Conservation (phyloP, 177 flowering plant genomes). For the Telopea speciosissima region DNA sequence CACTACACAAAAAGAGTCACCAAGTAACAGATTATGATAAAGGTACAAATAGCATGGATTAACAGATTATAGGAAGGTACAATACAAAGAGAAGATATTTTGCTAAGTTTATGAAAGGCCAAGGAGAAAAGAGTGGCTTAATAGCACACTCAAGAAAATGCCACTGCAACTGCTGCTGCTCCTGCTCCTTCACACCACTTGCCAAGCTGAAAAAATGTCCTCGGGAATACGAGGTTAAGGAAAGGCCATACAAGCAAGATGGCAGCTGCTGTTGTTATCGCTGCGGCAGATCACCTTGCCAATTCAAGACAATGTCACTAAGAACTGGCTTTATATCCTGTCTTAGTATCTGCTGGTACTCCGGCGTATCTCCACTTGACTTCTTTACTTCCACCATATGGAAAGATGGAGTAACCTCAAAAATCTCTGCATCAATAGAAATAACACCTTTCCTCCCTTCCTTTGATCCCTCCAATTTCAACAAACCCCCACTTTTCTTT, state of each 20-base stretch:
- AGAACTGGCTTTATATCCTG: constrained; percentile 60
- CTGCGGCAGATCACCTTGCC: constrained; percentile 57
- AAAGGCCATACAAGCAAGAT: not conserved
- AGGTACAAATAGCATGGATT: no score
- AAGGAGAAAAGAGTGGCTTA: not conserved
- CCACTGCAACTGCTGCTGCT: not conserved
- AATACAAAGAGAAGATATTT: not conserved
- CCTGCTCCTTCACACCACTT: not conserved
- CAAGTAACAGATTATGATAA: no score
- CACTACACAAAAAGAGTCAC: no score
- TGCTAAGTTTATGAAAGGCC: not conserved
- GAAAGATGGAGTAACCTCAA: constrained; percentile 41
- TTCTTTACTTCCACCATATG: constrained; percentile 74
- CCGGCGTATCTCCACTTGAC: constrained; percentile 58
- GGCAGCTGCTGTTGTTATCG: constrained; percentile 6
- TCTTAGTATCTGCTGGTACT: constrained; percentile 47
- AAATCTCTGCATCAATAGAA: constrained; percentile 53
- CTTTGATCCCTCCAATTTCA: constrained; percentile 33
- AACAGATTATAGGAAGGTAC: no score
- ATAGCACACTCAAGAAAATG: not conserved
- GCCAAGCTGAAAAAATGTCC: not conserved
- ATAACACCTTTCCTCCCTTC: constrained; percentile 46
- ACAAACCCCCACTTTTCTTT: constrained; percentile 33
- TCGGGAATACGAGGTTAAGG: no score
- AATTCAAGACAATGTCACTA: constrained; percentile 68